Evolutionary conservation across 2,329 filamentous ascomycete genomes (phyloP).

Genomic region (Botryotinia calthae): DNA sequence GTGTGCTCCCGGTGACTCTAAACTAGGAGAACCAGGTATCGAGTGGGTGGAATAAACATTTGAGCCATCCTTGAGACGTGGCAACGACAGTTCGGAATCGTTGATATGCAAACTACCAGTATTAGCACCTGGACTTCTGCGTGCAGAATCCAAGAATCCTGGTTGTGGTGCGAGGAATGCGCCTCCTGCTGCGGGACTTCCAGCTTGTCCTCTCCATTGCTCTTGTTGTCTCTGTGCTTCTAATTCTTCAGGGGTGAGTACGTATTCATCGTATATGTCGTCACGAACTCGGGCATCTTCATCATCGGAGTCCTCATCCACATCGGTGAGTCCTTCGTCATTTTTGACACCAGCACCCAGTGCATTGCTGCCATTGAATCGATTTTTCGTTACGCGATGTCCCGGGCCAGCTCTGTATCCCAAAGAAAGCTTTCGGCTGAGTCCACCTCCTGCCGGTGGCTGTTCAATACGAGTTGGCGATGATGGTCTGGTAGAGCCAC

Average conservation of each 20-base stretch:
- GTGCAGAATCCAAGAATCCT: constrained; percentile 16
- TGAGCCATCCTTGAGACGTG: constrained; percentile 13
- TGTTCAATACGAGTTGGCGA: constrained; percentile 9
- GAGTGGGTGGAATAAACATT: constrained; percentile 16
- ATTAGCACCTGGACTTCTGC: constrained; percentile 1
- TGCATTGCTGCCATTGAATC: background rate
- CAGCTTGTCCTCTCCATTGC: constrained; percentile 9
- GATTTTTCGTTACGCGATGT: constrained; percentile 17
- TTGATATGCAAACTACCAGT: constrained; percentile 16
- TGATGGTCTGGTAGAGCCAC: constrained; percentile 7
- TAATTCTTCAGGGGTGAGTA: constrained; percentile 20
- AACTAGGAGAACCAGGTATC: constrained; percentile 17
- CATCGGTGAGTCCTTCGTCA: constrained; percentile 19
- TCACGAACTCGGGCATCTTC: constrained; percentile 14
- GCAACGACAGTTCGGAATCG: constrained; percentile 19
- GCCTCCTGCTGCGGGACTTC: constrained; percentile 9
- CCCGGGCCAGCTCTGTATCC: constrained; percentile 21
- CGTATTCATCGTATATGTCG: constrained; percentile 21
- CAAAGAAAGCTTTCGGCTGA: constrained; percentile 17
- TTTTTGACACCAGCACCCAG: background rate
- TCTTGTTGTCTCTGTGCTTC: constrained; percentile 13
- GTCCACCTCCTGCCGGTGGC: constrained; percentile 15
- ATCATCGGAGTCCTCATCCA: constrained; percentile 18
- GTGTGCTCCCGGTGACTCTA: constrained; percentile 16
- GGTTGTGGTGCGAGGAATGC: constrained; percentile 14